Evolutionary conservation across 2,329 filamentous ascomycete genomes (phyloP).

Genomic region (Talaromyces funiculosus): DNA sequence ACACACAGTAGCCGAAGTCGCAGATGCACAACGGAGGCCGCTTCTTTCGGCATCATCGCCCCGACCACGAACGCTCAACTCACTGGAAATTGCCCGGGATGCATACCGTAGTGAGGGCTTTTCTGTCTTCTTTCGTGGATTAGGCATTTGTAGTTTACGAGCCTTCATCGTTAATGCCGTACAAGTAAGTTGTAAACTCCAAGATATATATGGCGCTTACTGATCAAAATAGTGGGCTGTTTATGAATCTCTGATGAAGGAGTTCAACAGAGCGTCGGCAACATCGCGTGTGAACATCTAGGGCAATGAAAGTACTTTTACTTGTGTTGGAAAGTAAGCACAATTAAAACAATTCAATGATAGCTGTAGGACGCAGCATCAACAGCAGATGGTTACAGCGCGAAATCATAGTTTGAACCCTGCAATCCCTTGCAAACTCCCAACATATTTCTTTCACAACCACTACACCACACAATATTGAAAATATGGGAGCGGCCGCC

Average conservation of each 20-base stretch:
- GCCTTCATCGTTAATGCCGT: constrained; percentile 92
- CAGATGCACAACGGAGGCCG: constrained; percentile 22
- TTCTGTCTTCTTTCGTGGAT: constrained; percentile 63
- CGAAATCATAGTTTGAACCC: not conserved
- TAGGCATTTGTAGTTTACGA: constrained; percentile 74
- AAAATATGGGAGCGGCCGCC: not conserved
- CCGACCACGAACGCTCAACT: constrained; percentile 37
- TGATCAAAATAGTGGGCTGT: constrained; percentile 62
- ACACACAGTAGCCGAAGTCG: constrained; percentile 16
- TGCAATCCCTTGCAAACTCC: not conserved
- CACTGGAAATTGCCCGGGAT: constrained; percentile 59
- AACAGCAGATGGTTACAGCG: not conserved
- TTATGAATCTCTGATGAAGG: constrained; percentile 79
- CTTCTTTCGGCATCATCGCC: constrained; percentile 12
- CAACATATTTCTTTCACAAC: not conserved
- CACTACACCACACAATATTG: not conserved
- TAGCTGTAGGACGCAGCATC: too few relatives aligned
- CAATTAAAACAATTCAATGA: too few relatives aligned
- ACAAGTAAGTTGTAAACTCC: constrained; percentile 41
- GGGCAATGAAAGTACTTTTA: not conserved
- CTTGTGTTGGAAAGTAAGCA: not conserved
- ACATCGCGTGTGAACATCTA: constrained; percentile 16
- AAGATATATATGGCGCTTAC: not conserved
- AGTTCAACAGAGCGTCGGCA: constrained; percentile 21
- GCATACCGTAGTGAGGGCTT: constrained; percentile 61